Evolutionary conservation across 257 asterid genomes (phyloP), one percentile per base, ranked within the genome.

Genomic region (Gynochthodes officinalis): DNA sequence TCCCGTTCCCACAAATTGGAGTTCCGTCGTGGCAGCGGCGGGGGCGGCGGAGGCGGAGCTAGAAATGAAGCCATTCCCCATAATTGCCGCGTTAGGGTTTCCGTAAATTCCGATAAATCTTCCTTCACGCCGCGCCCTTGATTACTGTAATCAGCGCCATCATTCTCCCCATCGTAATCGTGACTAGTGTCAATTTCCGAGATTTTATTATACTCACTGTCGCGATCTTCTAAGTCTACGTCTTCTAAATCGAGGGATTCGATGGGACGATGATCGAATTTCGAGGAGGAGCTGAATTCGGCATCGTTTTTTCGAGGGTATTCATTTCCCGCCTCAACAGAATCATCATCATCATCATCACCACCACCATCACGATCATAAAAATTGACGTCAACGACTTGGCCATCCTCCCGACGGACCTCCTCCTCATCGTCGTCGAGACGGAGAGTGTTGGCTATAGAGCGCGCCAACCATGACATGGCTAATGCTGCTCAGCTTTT

Each of bases 41-140:
- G 92, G 0, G 87, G 88, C 0, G 94, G 89, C 0, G 89, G 88
- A 0, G 95, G 93, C n/a, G 99, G 99, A 64, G 97, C 98, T 63
- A 95, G 90, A 89, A 95, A 88, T 5, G 97, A 90, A 69, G 99
- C 98, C 23, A 95, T 96, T 11, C 98, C 99, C 98, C 97, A 87
- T 21, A 95, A 71, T 73, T 90, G 98, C 52, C 97, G 96, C 64
- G 89, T 78, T 67, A 95, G 78, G 75, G 92, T 85, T 73, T 95
- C 97, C 61, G 63, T 89, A 12, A 95, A 68, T 84, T 95, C 98
- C 49, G 99, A 92, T 46, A 95, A 80, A 84, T 95, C 98, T 69
- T 92, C 98, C 48, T 82, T 86, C 55, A 95, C 90, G 0, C 99
- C 96, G 49, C 96, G 97, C 53, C 85, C 93, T 73, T 73, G 86